These are phyloP conservation scores for Phyllosticta capitalensis DNA, from an alignment of 2,329 filamentous ascomycete genomes.

Conservation along the genomic window DNA sequence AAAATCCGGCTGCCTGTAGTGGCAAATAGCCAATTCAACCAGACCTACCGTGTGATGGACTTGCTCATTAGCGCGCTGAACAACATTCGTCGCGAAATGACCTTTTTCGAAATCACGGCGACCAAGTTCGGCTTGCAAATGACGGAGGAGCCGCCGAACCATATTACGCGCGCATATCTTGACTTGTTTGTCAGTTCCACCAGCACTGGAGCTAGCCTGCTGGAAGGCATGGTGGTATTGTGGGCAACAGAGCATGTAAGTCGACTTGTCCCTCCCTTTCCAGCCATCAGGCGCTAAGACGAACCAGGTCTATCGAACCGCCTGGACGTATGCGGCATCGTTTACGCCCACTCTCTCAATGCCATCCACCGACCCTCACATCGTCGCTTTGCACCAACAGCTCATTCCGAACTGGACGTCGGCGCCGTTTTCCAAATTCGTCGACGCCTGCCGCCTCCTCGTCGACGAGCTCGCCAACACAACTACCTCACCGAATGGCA, in stretches of 20 bases:
- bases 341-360: conserved; percentile 32
- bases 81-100: conserved; percentile 58
- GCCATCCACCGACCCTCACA: conserved; percentile 33
- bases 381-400: conserved; percentile 39
- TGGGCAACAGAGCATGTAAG: conserved; percentile 63
- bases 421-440: conserved; percentile 40
- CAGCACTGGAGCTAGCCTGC: conserved; percentile 40
- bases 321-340: conserved; percentile 39
- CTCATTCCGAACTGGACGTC: conserved; percentile 44
- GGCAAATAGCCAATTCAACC: conserved; percentile 33
- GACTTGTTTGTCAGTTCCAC: conserved; percentile 51
- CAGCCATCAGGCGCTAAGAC: not conserved
- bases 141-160: conserved; percentile 32
- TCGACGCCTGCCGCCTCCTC: conserved; percentile 38
- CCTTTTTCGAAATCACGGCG: conserved; percentile 58
- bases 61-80: conserved; percentile 55
- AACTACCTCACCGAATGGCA: conserved; percentile 37
- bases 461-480: conserved; percentile 42
- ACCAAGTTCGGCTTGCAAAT: conserved; percentile 49
- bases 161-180: conserved; percentile 45
- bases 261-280: not conserved
- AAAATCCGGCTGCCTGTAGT: conserved; percentile 49
- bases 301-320: conserved; percentile 34
- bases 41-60: conserved; percentile 49
- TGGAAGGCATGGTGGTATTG: conserved; percentile 63